Conservation (phyloP, 306 rosid species). For the Prunus mume region DNA sequence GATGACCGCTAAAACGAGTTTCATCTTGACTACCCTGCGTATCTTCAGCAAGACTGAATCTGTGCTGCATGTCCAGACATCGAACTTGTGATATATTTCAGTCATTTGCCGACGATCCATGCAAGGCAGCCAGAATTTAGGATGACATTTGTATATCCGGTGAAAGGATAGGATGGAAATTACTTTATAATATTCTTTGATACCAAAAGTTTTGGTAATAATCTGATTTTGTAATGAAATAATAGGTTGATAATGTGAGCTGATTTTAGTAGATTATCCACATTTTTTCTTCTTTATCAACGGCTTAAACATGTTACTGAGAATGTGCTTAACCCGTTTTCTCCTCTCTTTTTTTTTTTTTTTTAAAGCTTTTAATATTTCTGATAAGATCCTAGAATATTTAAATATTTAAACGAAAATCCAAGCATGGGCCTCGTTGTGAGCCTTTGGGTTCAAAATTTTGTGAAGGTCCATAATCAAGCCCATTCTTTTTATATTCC, state of each 20-base stretch:
- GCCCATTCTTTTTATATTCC: not conserved
- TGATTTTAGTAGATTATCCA: not conserved
- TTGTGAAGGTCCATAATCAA: not conserved
- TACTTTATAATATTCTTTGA: not conserved
- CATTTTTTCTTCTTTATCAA: not conserved
- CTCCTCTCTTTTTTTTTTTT: too few relatives aligned
- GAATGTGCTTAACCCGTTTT: too few relatives aligned
- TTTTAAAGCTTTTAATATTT: too few relatives aligned
- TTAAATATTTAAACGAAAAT: too few relatives aligned
- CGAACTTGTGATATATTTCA: not conserved
- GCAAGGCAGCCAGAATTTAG: not conserved
- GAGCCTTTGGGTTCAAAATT: not conserved
- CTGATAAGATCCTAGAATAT: too few relatives aligned
- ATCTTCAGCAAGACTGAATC: constrained; percentile 12
- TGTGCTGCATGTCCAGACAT: not conserved
- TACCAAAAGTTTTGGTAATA: not conserved
- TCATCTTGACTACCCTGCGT: constrained; percentile 1
- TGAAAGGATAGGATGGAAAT: not conserved
- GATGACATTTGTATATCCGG: not conserved
- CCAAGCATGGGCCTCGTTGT: not conserved
- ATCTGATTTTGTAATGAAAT: not conserved
- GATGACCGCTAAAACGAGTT: constrained; percentile 31
- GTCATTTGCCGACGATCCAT: not conserved
- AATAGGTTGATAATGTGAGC: not conserved
- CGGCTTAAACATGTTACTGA: too few relatives aligned